Evolutionary conservation across 2,329 filamentous ascomycete genomes (phyloP).

Genomic region (Stachybotrys chartarum): DNA sequence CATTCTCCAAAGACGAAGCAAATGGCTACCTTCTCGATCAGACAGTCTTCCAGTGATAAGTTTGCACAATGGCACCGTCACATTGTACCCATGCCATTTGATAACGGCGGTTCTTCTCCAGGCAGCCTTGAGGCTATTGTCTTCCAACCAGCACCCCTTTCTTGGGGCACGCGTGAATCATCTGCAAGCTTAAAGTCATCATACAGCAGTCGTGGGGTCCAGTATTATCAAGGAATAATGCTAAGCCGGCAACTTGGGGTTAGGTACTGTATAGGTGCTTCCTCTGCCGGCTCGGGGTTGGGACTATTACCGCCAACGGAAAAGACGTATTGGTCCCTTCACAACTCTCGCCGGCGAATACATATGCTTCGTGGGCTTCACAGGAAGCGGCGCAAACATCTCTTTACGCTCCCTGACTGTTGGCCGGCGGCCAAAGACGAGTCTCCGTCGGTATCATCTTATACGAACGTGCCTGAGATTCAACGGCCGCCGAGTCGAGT

Average conservation of each 20-base stretch:
- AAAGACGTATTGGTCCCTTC: neutral
- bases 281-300: slow-evolving; percentile 8
- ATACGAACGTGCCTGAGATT: neutral
- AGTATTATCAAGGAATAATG: slow-evolving; percentile 40
- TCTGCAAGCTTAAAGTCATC: slow-evolving; percentile 15
- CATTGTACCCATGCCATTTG: slow-evolving; percentile 17
- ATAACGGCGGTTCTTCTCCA: slow-evolving; percentile 1
- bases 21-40: slow-evolving; percentile 29
- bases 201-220: slow-evolving; percentile 25
- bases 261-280: slow-evolving; percentile 28
- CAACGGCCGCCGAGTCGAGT: slow-evolving; percentile 8
- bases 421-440: neutral
- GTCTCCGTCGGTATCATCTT: neutral
- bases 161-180: slow-evolving; percentile 1
- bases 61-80: slow-evolving; percentile 31
- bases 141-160: slow-evolving; percentile 19
- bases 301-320: neutral
- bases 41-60: slow-evolving; percentile 8
- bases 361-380: neutral
- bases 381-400: neutral
- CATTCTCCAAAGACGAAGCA: slow-evolving; percentile 23
- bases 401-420: slow-evolving; percentile 28
- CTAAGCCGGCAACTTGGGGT: slow-evolving; percentile 36
- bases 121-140: slow-evolving; percentile 16
- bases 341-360: neutral